phyloP scores from a whole-genome alignment of 805 yeast species.

The Ogataea henricii region DNA sequence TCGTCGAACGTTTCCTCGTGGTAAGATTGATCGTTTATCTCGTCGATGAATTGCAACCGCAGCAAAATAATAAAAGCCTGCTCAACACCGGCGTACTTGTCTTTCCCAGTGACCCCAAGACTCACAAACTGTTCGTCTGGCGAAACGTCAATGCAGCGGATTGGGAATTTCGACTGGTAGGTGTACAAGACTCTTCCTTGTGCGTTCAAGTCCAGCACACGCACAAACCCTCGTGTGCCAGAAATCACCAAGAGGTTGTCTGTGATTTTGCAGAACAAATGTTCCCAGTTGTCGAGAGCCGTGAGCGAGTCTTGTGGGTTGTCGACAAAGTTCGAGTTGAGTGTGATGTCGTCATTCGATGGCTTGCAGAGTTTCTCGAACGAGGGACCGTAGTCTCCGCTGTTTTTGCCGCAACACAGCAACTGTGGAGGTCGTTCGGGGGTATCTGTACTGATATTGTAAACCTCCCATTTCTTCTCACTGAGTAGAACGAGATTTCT shows the following conservation, averaged over 20 bases:
- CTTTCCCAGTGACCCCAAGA: slow-evolving; percentile 81
- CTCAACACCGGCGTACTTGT: slow-evolving; percentile 64
- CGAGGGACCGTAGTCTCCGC: slow-evolving; percentile 65
- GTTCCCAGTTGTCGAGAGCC: slow-evolving; percentile 56
- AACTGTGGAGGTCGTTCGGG: slow-evolving; percentile 54
- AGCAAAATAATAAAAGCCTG: slow-evolving; percentile 74
- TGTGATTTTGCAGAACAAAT: slow-evolving; percentile 59
- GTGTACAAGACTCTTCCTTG: slow-evolving; percentile 68
- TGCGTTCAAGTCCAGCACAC: slow-evolving; percentile 59
- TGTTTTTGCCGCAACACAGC: slow-evolving; percentile 65
- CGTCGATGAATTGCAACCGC: slow-evolving; percentile 25
- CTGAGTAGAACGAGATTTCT: slow-evolving; percentile 65
- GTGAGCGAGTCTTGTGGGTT: slow-evolving; percentile 33
- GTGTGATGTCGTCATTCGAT: slow-evolving; percentile 22
- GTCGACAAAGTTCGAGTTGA: slow-evolving; percentile 32
- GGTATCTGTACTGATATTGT: slow-evolving; percentile 45
- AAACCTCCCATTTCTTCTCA: slow-evolving; percentile 75
- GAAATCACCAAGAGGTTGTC: slow-evolving; percentile 63
- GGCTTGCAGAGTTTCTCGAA: slow-evolving; percentile 41
- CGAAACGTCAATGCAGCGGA: slow-evolving; percentile 75
- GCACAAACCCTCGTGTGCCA: slow-evolving; percentile 69
- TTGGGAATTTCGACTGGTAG: slow-evolving; percentile 69
- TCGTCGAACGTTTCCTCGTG: slow-evolving; percentile 2
- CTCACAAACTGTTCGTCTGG: slow-evolving; percentile 66
- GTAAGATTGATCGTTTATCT: not conserved